phyloP scores from a whole-genome alignment of 2,329 filamentous ascomycete species.

The Penicillium sp. region DNA sequence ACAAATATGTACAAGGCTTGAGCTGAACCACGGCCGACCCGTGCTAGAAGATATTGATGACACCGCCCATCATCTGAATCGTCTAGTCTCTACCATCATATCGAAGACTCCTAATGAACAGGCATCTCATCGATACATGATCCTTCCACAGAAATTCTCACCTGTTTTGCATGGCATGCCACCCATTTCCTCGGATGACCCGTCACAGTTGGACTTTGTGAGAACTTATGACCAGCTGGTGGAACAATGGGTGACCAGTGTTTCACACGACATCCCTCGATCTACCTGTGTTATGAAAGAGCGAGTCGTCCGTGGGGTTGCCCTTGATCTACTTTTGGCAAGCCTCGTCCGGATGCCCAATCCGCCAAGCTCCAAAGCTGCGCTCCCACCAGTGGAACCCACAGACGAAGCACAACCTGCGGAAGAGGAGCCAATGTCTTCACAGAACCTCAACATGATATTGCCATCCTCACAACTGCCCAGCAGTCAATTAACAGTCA shows the following conservation, averaged over 20 bases:
- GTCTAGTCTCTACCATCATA: constrained; percentile 29
- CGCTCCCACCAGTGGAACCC: not conserved
- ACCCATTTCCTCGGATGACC: constrained; percentile 3
- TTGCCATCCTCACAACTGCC: constrained; percentile 19
- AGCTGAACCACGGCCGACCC: constrained; percentile 33
- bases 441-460: not conserved
- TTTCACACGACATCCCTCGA: constrained; percentile 40
- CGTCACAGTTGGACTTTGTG: constrained; percentile 27
- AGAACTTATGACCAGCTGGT: constrained; percentile 43
- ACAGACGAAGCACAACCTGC: not conserved
- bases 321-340: constrained; percentile 43
- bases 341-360: constrained; percentile 32
- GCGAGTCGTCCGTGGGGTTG: constrained; percentile 40
- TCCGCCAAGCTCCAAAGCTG: not conserved
- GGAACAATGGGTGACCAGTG: constrained; percentile 41
- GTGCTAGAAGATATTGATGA: constrained; percentile 44
- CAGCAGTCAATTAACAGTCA: constrained; percentile 7
- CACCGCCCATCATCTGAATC: constrained; percentile 35
- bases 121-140: constrained; percentile 21
- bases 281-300: constrained; percentile 45
- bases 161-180: constrained; percentile 19
- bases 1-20: constrained; percentile 36
- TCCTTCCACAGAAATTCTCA: constrained; percentile 27
- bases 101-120: constrained; percentile 7
- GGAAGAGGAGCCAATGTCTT: not conserved